These are phyloP conservation scores for Trametes polyzona DNA, from an alignment of 1,284 basidiomycete genomes.

Conservation along the genomic window DNA sequence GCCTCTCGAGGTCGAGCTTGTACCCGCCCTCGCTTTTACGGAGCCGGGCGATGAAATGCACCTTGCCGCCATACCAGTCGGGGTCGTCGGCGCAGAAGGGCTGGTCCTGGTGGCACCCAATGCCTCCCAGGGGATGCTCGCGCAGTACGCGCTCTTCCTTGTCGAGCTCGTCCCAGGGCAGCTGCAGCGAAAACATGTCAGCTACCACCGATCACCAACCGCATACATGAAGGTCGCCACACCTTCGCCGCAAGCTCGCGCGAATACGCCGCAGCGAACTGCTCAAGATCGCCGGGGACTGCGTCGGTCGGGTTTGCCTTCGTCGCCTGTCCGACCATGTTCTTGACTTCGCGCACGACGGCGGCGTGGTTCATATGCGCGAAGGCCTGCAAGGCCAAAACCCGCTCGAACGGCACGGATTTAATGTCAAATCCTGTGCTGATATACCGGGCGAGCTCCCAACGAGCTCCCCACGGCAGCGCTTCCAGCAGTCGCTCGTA, in stretches of 20 bases:
- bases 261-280: constrained; percentile 10
- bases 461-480: constrained; percentile 28
- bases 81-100: constrained; percentile 3
- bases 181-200: constrained; percentile 24
- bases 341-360: constrained; percentile 11
- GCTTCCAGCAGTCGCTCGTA: background rate
- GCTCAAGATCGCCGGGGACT: background rate
- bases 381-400: background rate
- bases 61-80: constrained; percentile 43
- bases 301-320: background rate
- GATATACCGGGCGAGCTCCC: constrained; percentile 34
- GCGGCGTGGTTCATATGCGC: background rate
- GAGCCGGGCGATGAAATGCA: constrained; percentile 38
- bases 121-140: constrained; percentile 27
- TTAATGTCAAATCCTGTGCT: constrained; percentile 8
- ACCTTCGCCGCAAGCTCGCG: constrained; percentile 21
- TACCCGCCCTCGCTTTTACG: constrained; percentile 5
- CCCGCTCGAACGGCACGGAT: background rate
- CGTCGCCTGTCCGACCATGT: background rate
- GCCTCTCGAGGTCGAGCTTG: constrained; percentile 37
- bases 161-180: constrained; percentile 45
- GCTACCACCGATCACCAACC: background rate
- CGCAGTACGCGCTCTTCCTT: constrained; percentile 34
- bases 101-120: constrained; percentile 34
- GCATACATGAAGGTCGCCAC: background rate